Evolutionary conservation across 2,329 filamentous ascomycete species (phyloP).

Genomic region (Nigrograna mackinnonii): DNA sequence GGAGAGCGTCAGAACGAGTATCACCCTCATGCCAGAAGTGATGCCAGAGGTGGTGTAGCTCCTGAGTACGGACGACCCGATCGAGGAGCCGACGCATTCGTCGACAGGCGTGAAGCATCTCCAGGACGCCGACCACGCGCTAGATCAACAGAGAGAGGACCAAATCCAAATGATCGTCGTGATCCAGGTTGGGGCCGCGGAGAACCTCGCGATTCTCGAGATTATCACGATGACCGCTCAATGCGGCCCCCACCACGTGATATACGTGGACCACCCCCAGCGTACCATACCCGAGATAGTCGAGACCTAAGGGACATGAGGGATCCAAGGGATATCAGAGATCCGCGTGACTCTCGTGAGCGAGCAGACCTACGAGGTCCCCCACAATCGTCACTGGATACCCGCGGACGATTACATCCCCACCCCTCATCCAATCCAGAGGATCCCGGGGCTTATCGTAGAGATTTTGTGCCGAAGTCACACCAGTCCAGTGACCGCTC

Average conservation of each 20-base stretch:
- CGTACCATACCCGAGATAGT: constrained; percentile 23
- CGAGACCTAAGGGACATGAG: constrained; percentile 20
- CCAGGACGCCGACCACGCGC: constrained; percentile 41
- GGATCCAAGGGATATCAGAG: constrained; percentile 19
- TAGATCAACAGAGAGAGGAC: constrained; percentile 45
- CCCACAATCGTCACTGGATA: constrained; percentile 17
- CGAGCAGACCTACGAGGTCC: constrained; percentile 34
- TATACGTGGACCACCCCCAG: constrained; percentile 21
- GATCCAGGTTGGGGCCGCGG: constrained; percentile 25
- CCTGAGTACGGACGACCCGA: constrained; percentile 50
- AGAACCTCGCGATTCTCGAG: constrained; percentile 28
- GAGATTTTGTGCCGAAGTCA: constrained; percentile 22
- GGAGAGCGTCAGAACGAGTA: constrained; percentile 35
- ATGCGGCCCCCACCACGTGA: constrained; percentile 39
- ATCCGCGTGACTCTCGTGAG: constrained; percentile 20
- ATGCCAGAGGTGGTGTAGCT: constrained; percentile 33
- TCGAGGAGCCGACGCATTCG: constrained; percentile 32
- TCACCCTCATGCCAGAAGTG: constrained; percentile 31
- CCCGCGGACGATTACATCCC: constrained; percentile 23
- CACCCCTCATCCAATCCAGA: constrained; percentile 24
- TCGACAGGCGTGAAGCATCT: constrained; percentile 44
- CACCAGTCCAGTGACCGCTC: constrained; percentile 29
- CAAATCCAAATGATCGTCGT: too few species aligned
- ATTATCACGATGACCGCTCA: constrained; percentile 37
- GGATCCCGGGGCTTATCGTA: constrained; percentile 23